Conservation (phyloP, 768 basidiomycete species). For the Auriscalpium orientale region DNA sequence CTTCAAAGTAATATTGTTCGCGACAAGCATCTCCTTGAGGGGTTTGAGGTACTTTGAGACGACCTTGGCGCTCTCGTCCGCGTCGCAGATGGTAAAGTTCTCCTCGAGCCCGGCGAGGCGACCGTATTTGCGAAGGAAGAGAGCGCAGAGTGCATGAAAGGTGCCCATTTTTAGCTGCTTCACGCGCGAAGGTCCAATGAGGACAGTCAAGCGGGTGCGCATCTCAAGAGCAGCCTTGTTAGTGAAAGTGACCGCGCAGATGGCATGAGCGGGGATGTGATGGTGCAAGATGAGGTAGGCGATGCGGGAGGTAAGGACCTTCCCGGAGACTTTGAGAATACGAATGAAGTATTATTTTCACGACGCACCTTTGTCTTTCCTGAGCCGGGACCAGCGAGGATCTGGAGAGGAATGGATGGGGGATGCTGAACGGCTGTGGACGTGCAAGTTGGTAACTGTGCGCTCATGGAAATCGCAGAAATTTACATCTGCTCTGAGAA, state of each 20-base stretch:
- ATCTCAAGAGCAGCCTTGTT: constrained; percentile 90
- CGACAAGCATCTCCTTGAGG: constrained; percentile 40
- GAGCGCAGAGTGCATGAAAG: constrained; percentile 70
- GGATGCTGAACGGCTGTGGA: constrained; percentile 58
- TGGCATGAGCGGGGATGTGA: constrained; percentile 42
- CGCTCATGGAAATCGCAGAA: neutral
- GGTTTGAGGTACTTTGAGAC: constrained; percentile 50
- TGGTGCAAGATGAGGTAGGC: constrained; percentile 55
- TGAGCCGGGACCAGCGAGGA: constrained; percentile 75
- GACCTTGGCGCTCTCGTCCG: constrained; percentile 74
- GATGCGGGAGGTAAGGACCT: constrained; percentile 63
- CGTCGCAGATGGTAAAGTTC: constrained; percentile 80
- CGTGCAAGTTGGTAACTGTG: too few relatives aligned
- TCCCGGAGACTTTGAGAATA: neutral
- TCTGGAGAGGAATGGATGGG: constrained; percentile 60
- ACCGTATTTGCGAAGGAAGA: constrained; percentile 62
- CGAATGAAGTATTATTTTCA: neutral
- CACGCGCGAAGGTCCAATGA: constrained; percentile 57
- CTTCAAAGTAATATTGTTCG: constrained; percentile 44
- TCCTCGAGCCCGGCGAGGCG: constrained; percentile 46
- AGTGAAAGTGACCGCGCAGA: constrained; percentile 82
- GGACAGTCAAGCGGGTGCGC: constrained; percentile 55
- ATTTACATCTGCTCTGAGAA: neutral
- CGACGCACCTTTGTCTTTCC: constrained; percentile 54
- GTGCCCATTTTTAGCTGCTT: constrained; percentile 61